Conservation (phyloP, 139 green algal species). For the Choricystis sp. region DNA sequence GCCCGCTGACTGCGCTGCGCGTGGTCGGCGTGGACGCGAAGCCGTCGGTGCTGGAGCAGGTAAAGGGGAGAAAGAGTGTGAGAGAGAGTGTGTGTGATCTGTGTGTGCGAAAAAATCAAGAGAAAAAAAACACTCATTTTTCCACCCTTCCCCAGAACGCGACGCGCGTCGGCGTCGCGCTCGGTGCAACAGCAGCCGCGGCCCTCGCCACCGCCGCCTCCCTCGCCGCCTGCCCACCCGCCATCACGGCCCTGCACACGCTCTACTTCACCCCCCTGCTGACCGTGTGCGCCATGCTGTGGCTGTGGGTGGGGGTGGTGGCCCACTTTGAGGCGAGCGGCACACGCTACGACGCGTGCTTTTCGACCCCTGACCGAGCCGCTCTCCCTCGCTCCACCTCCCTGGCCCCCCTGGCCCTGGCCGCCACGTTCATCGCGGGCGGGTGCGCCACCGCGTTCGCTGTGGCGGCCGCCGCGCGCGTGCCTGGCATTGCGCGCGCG, state of each 20-base stretch:
- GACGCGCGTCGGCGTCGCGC: not conserved
- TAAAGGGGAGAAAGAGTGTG: no score
- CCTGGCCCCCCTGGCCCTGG: slow-evolving; percentile 17
- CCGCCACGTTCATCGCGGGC: slow-evolving; percentile 2
- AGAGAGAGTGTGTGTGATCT: no score
- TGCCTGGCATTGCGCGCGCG: slow-evolving; percentile 1
- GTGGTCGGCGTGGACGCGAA: no score
- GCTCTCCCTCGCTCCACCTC: slow-evolving; percentile 22
- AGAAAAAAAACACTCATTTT: no score
- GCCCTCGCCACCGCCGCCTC: not conserved
- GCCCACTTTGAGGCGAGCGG: slow-evolving; percentile 24
- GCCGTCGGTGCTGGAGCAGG: no score
- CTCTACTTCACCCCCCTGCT: slow-evolving; percentile 58
- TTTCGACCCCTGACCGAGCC: slow-evolving; percentile 31
- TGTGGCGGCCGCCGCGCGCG: slow-evolving; percentile 5
- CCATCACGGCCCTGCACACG: slow-evolving; percentile 17
- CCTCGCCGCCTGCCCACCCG: no score
- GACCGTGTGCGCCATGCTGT: slow-evolving; percentile 49
- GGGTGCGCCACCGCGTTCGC: slow-evolving; percentile 16
- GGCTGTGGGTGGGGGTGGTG: slow-evolving; percentile 52
- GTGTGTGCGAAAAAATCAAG: no score
- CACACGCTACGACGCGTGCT: slow-evolving; percentile 53
- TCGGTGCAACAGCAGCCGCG: not conserved
- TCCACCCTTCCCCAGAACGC: no score
- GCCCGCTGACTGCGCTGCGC: no score